These are phyloP conservation scores for Flaveria linearis DNA, from an alignment of 129 eudicot genomes.

Conservation along the genomic window DNA sequence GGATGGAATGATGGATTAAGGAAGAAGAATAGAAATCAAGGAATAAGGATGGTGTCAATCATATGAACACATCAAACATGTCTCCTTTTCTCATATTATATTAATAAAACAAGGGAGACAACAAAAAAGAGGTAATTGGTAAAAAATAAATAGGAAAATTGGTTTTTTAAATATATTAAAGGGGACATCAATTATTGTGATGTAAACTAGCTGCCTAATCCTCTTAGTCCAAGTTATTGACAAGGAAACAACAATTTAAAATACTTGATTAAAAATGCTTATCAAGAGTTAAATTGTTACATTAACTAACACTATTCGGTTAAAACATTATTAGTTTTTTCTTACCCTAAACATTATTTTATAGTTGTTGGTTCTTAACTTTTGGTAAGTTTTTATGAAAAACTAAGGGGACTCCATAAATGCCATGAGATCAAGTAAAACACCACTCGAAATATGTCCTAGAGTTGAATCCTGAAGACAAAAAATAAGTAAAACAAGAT, in stretches of 20 bases:
- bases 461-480: too few species aligned
- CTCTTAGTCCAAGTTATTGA: slow-evolving; percentile 33
- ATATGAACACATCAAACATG: slow-evolving; percentile 40
- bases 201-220: slow-evolving; percentile 39
- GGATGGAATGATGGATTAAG: neutral
- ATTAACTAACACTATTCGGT: neutral
- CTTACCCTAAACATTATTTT: too few species aligned
- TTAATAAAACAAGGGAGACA: slow-evolving; percentile 33
- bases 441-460: too few species aligned
- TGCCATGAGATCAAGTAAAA: too few species aligned
- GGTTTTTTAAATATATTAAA: neutral
- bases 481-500: too few species aligned
- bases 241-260: slow-evolving; percentile 38
- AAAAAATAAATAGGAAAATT: neutral
- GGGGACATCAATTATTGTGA: slow-evolving; percentile 27
- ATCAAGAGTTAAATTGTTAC: neutral
- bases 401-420: too few species aligned
- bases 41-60: slow-evolving; percentile 26
- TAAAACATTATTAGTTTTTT: neutral
- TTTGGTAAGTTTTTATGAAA: too few species aligned
- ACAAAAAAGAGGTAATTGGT: slow-evolving; percentile 6
- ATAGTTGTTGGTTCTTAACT: too few species aligned
- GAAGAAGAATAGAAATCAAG: slow-evolving; percentile 21
- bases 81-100: slow-evolving; percentile 13
- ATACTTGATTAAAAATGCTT: neutral